Base-by-base conservation (phyloP, 148 eudicot genomes). In the Amaranthus cruentus region DNA sequence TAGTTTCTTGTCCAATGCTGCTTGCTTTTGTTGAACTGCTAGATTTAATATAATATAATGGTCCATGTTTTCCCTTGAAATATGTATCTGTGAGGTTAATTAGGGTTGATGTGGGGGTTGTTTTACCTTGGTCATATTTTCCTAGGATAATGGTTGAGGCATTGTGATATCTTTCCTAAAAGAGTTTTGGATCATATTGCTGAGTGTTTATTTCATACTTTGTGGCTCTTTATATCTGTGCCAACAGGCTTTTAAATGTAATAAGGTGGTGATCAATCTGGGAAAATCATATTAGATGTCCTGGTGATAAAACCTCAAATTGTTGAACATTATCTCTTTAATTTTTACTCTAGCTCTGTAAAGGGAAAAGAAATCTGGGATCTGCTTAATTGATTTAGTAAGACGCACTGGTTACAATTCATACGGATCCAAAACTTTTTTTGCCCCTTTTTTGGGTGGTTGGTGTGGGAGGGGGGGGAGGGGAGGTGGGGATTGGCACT, bases 1-100 rank as follows among this genome's bases (percentile, higher is more conserved):
- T 5, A 55, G 49, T 38, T 77, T 55, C 66, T 59, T 59, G 66
- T 59, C 4, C 38, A 60, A 60, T 60, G 46, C 63, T 60, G 43
- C 3, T 58, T 28, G 38, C 38, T 58, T n/a, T 58, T 8, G 13
- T 58, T 1, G 10, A 60, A 60, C 6, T 28, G 21, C 63, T 60
- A 21, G 0, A 18, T 28, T 60, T 18, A 4, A 18, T 4, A 6
- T 7, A 15, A 62, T 42, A n/a, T 58, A 6, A 58, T 18, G 9
- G 28, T 58, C 38, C 38, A 28, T 28, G 38, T 28, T 28, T 28
- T 28, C 0, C 1, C 38, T 28, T 28, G 38, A 28, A 28, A 28
- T 28, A 28, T 28, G 38, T 28, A 28, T 28, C 38, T 28, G 38
- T 28, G 38, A 28, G 38, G 1, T 28, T 28, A 28, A 28, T 28